Evolutionary conservation across 306 rosid species (phyloP).

Genomic region (Mucuna pruriens): DNA sequence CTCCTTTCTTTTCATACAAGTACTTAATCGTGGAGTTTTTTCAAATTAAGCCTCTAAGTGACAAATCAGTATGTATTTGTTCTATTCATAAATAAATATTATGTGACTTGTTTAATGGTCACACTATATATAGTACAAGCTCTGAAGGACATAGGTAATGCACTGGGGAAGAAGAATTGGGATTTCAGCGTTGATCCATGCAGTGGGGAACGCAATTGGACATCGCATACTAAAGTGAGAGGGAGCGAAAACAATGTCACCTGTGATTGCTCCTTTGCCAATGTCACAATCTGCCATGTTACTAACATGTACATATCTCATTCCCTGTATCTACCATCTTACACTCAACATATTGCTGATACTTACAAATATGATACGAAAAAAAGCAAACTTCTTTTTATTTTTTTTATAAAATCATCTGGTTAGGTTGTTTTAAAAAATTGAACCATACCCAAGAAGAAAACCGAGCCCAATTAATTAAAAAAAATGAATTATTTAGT

Average conservation of each 20-base stretch:
- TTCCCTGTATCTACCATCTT: background rate
- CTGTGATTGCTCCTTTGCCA: constrained; percentile 18
- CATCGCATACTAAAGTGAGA: background rate
- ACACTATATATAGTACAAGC: background rate
- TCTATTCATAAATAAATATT: background rate
- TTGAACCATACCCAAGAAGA: too few relatives aligned
- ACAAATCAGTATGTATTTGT: too few relatives aligned
- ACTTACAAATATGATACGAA: too few relatives aligned
- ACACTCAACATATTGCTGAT: background rate
- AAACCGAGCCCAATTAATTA: too few relatives aligned
- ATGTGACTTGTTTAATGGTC: background rate
- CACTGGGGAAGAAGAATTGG: background rate
- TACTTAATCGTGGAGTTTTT: too few relatives aligned
- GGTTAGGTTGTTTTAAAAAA: too few relatives aligned
- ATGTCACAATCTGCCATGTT: constrained; percentile 24
- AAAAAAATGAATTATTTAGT: too few relatives aligned
- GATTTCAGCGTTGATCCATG: background rate
- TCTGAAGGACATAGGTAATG: background rate
- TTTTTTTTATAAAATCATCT: too few relatives aligned
- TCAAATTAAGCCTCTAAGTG: too few relatives aligned
- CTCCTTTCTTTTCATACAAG: background rate
- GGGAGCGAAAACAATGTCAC: constrained; percentile 19
- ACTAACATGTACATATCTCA: constrained; percentile 23
- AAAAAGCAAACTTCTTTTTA: too few relatives aligned
- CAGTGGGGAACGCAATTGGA: background rate